These are phyloP conservation scores for Hypoxylon sp. DNA, from an alignment of 2,329 filamentous ascomycete genomes.

Conservation along the genomic window DNA sequence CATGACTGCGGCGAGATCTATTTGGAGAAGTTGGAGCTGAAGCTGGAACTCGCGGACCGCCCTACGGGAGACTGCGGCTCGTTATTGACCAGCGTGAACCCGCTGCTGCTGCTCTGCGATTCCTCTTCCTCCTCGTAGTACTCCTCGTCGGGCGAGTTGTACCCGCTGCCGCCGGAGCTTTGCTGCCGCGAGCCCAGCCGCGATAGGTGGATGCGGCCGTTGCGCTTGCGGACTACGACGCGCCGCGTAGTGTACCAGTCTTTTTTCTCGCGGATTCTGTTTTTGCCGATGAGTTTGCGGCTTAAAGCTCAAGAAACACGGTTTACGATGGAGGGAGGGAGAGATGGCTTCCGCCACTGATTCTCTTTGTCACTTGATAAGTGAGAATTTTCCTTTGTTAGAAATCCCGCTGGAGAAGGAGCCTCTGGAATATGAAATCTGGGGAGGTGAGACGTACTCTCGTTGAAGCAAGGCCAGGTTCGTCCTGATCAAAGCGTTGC, in stretches of 20 bases:
- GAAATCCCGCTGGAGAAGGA: neutral
- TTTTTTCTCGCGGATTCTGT: slow-evolving; percentile 46
- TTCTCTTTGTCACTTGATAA: slow-evolving; percentile 19
- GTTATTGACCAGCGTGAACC: slow-evolving; percentile 32
- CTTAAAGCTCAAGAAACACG: neutral
- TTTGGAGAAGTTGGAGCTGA: slow-evolving; percentile 14
- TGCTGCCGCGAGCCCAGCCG: slow-evolving; percentile 41
- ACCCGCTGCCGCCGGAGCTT: slow-evolving; percentile 23
- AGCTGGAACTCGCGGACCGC: slow-evolving; percentile 33
- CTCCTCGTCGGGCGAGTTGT: slow-evolving; percentile 25
- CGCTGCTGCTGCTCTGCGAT: slow-evolving; percentile 22
- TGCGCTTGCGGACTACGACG: slow-evolving; percentile 47
- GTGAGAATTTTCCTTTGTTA: neutral
- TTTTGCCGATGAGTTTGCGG: slow-evolving; percentile 12
- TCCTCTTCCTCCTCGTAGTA: slow-evolving; percentile 23
- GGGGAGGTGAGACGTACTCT: slow-evolving; percentile 54
- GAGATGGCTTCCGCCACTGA: too few species aligned
- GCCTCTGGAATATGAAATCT: too few species aligned
- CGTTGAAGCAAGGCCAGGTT: slow-evolving; percentile 62
- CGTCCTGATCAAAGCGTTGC: slow-evolving; percentile 58
- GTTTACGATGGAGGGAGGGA: neutral
- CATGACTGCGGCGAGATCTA: slow-evolving; percentile 17
- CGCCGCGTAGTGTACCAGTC: slow-evolving; percentile 48
- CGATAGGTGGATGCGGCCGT: slow-evolving; percentile 46
- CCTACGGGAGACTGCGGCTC: slow-evolving; percentile 14